Base-by-base conservation (phyloP, 2,329 filamentous ascomycete species). In the Aspergillus proliferans region DNA sequence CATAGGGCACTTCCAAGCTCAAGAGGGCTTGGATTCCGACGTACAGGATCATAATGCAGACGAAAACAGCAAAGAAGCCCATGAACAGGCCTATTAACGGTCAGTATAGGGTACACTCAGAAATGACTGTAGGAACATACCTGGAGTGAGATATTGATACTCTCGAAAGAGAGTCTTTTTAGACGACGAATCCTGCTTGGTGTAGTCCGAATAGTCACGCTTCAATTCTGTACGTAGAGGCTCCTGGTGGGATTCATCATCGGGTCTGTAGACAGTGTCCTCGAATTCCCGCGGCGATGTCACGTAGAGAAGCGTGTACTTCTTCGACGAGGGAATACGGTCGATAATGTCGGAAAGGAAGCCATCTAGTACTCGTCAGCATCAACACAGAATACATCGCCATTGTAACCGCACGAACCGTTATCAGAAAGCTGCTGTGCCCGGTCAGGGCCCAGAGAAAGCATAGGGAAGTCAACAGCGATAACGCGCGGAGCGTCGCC, bases 91-190 rank as follows among this genome's bases (percentile, higher is more conserved):
- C 91, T 93, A 50, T 18, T 42, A 21, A 46, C 41, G 5, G 45
- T 56, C 39, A 56, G 51, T 18, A 18, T 14, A 12, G 45, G 42
- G 6, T 12, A 9, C 5, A 47, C 14, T 40, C 14, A 24, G 24
- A 45, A 24, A 12, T 21, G 38, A 47, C 33, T n/a, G 19, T 34
- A 34, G 28, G 22, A 18, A 74, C 79, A 60, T 72, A 92, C 88
- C 88, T 62, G 90, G 88, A 9, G 86, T 92, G 58, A 98, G 86
- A 74, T 91, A 97, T 67, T 95, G 87, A 69, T 98, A 98, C 69
- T 87, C 90, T 71, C 94, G 87, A 61, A 98, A 97, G 40, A 76
- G 55, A 22, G 74, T 71, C 33, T 63, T 62, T 36, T 66, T 67
- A 24, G 58, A 56, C 19, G 50, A 61, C 51, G 79, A 76, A 14